These are phyloP conservation scores for Aspergillus cejpii DNA, from an alignment of 2,329 filamentous ascomycete genomes.

Conservation along the genomic window DNA sequence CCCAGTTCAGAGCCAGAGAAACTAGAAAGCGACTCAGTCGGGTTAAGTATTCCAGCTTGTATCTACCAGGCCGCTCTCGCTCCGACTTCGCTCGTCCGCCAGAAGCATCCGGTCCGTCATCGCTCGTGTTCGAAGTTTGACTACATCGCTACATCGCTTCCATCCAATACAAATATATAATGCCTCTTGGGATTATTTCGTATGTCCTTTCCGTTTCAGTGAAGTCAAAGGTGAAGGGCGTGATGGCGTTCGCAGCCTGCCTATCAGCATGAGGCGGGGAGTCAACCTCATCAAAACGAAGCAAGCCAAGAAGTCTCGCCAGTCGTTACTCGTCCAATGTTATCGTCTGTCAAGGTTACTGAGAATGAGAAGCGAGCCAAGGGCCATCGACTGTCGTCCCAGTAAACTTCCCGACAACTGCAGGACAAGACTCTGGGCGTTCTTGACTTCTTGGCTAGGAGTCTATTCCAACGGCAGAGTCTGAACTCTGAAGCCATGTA, in stretches of 20 bases:
- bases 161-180: not conserved
- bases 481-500: not conserved
- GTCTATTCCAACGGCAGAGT: not conserved
- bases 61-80: slow-evolving; percentile 7
- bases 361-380: not conserved
- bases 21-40: slow-evolving; percentile 3
- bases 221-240: not conserved
- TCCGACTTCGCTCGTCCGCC: slow-evolving; percentile 9
- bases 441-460: slow-evolving; percentile 10
- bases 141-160: not conserved
- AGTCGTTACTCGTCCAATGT: too few relatives aligned
- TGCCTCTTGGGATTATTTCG: not conserved
- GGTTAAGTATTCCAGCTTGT: slow-evolving; percentile 11
- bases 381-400: too few relatives aligned
- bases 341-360: too few relatives aligned
- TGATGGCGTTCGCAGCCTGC: not conserved
- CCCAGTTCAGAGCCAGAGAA: slow-evolving; percentile 1
- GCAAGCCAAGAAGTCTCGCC: not conserved
- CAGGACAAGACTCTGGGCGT: slow-evolving; percentile 2
- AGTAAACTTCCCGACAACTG: not conserved
- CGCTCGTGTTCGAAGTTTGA: not conserved
- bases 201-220: not conserved
- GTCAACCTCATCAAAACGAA: not conserved
- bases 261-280: not conserved
- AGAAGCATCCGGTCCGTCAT: not conserved